A percentile compares a stretch with the other conserved stretches of the same genome.
Conservation (phyloP, 805 yeast genomes). For the Yueomyces sp. region DNA sequence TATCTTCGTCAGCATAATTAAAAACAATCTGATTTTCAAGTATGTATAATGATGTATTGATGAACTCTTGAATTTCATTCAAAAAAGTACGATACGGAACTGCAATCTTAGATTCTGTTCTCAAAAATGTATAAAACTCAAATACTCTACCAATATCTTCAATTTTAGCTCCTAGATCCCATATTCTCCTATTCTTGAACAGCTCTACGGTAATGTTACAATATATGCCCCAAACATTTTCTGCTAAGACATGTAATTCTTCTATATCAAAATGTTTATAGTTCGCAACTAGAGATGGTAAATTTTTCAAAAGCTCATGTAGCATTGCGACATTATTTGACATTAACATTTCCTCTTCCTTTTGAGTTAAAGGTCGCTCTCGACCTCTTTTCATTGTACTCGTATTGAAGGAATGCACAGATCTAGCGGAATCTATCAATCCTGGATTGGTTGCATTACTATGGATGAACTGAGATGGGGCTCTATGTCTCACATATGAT, state of each 20-base stretch:
- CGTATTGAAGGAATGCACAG: constrained; percentile 17
- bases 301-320: constrained; percentile 21
- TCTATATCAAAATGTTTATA: constrained; percentile 17
- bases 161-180: constrained; percentile 22
- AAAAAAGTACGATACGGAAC: constrained; percentile 13
- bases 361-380: constrained; percentile 8
- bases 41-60: constrained; percentile 25
- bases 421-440: constrained; percentile 16
- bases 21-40: constrained; percentile 26
- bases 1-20: constrained; percentile 20
- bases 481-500: constrained; percentile 19
- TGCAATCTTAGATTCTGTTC: constrained; percentile 16
- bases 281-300: constrained; percentile 20
- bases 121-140: constrained; percentile 16
- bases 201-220: constrained; percentile 17
- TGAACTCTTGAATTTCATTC: constrained; percentile 19
- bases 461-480: constrained; percentile 20
- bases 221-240: constrained; percentile 22
- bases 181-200: constrained; percentile 18
- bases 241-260: constrained; percentile 18
- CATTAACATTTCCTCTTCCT: constrained; percentile 8
- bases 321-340: constrained; percentile 11
- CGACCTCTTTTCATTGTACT: constrained; percentile 7
- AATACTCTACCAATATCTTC: constrained; percentile 17
- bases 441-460: constrained; percentile 11